Base-by-base conservation (phyloP, 441 rosid species). In the Bocquillonia castaneifolia region DNA sequence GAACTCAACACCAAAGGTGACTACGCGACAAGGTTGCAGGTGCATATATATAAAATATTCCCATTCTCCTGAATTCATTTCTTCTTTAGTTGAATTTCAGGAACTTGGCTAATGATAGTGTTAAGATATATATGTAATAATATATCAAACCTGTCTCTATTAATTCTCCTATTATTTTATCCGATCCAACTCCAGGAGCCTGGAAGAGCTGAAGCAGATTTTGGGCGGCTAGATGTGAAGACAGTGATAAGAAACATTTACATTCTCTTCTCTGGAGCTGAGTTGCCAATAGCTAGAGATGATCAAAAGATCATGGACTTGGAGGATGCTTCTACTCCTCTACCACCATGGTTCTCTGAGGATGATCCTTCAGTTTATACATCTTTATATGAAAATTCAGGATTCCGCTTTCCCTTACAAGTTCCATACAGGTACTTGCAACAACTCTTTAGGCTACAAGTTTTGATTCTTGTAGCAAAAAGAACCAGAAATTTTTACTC, bases 221-320 rank as follows among this genome's bases (percentile, higher is more conserved):
- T 82, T 40, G 80, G 82, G 7, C 64, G 84, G 17, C 58, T 80
- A 1, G 78, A 78, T 37, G 69, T 78, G 7, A 78, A 82, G 75
- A 73, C 74, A 1, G 80, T 82, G 44, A 67, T 80, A 50, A 69
- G 74, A 25, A 82, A 78, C 74, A 82, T 82, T 31, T 82, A 80
- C 76, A 71, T 67, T 45, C 83, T 77, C 39, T 82, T 82, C 68
- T 80, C 84, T 3, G 67, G 79, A 54, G 64, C 76, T 28, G 82
- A 78, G 60, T 31, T 72, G 12, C 81, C 82, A 18, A 23, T 67
- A 3, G 81, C 81, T 3, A 12, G 62, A 6, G 79, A 80, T 52
- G 78, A 74, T 44, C 73, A 78, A 70, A 82, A 82, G 70, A 76
- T 80, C 67, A 76, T 82, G 86, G 78, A 78, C 71, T 70, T 80